Evolutionary conservation across 768 basidiomycete genomes (phyloP), one percentile per base, ranked within the genome.

Genomic region (Rhodotorula paludigena): DNA sequence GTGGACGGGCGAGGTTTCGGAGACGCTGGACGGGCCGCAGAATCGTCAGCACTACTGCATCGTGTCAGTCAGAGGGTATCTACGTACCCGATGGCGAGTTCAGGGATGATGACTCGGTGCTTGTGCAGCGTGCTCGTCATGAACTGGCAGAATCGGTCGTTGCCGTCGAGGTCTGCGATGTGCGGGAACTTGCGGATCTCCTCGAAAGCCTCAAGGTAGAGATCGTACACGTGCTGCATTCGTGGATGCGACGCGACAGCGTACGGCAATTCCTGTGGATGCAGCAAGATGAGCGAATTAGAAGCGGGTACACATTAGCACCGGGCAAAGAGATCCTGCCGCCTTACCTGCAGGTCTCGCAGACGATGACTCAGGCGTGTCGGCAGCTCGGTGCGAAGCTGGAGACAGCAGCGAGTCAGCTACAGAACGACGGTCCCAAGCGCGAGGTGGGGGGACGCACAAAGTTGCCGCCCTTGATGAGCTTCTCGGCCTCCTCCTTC

Each of bases 341-440:
- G n/a, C 12, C 47, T 25, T 28, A 48, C 47, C 47, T 94, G 92
- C 73, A 94, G 81, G 75, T 94, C 92, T 63, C 89, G 85, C 66
- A 93, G 79, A 54, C 92, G 84, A 77, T 93, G 91, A 8, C 90
- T 87, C 74, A 92, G 88, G 44, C 91, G 85, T 21, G 91, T 85
- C 16, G 92, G 91, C 11, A 94, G 79, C 75, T 94, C 91, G 9
- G 88, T 89, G 58, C 90, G 85, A 49, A 94, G 89, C 74, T 76
- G 67, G 6, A 21, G 15, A n/a, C 3, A 12, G 16, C 20, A 5
- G 35, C 28, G 32, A 30, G 33, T 30, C 30, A 49, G 30, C 35
- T 1, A 9, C 42, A 25, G 33, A 20, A 20, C 16, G 15, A 36
- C 2, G 44, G 32, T 3, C 44, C n/a, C 23, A 28, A 23, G 39